Evolutionary conservation across 257 asterid genomes (phyloP), one percentile per base, ranked within the genome.

Genomic region (Capsicum baccatum): DNA sequence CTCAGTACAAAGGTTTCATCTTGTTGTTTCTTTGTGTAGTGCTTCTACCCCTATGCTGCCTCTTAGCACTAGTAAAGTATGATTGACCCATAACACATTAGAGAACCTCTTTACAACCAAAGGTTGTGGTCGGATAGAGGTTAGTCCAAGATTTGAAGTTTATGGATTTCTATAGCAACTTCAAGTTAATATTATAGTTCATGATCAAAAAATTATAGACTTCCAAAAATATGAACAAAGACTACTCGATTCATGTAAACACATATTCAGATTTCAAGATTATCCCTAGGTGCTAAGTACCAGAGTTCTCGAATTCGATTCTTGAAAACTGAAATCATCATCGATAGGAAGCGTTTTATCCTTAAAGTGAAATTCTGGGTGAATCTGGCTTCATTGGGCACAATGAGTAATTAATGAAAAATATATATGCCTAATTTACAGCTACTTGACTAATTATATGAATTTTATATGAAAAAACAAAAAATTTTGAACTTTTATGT

Each of bases 211-310:
- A 62, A 0, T 6, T 14, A 15, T 19, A 19, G 68, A 62, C 0
- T 9, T 62, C 19, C 19, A 48, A 48, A 48, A 0, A 7, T 48
- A 48, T 15, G 15, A 15, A 60, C 6, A 60, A n/a, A 17, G 9
- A 12, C 35, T 21, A 9, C 0, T 10, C 9, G 10, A 19, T 63
- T 21, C 39, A 63, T 0, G 0, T 10, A 2, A 63, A 62, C 26
- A 21, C 42, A 21, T 63, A 63, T 21, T 0, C 1, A 1, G 26
- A 64, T 39, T 5, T 64, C 9, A 21, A 64, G 0, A 64, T 26
- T 26, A 0, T 0, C 42, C 44, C 0, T 5, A 26, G 4, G 0
- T 63, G 6, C 4, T 0, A 2, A 10, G 16, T 63, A 63, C 1
- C 0, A 26, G 9, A 64, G 1, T 2, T 64, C 0, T 64, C 9